Evolutionary conservation across 805 yeast species (phyloP), one percentile per base, ranked within the genome.

Genomic region (Hanseniaspora pseudoguilliermondii): DNA sequence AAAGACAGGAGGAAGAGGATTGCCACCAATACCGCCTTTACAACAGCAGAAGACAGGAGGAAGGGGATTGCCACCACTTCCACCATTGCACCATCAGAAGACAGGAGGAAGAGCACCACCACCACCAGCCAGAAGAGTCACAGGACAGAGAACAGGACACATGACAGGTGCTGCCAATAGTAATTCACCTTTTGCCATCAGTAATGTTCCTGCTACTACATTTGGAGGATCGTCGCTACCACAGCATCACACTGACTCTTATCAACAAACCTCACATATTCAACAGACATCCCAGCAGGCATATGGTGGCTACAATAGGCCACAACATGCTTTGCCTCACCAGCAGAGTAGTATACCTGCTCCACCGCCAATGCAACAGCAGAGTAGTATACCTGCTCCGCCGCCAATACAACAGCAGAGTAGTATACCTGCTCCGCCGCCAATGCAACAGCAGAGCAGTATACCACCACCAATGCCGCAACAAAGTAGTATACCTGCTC

Each of bases 401-500:
- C 47, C 47, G 16, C 54, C 47, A 21, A 41, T 41, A 41, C 40
- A 47, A 2, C 49, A 46, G 60, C 47, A 40, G 11, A 25, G 34
- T 2, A 20, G 49, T 16, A 36, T 41, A 15, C 54, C 62, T 8
- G 61, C 65, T 7, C 62, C 62, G 23, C 62, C 65, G 29, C 65
- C 66, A n/a, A 62, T 63, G 47, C 59, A 63, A 15, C 64, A 62
- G 13, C 65, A 60, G 20, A 60, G 61, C 9, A 54, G 59, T 29
- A 57, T 57, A 49, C 57, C 59, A 15, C 18, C 56, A 6, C 58
- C 59, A 13, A 43, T 43, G 4, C 54, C 52, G 23, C 55, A 43
- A 23, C 55, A 51, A 18, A 60, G 61, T 11, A 54, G 59, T 34
- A 57, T 57, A 48, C 57, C 59, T 10, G 18, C 56, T 6, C 58